Evolutionary conservation across 176 grass and related monocot species (phyloP), one percentile per base, ranked within the genome.

Genomic region (Metroxylon sagu): DNA sequence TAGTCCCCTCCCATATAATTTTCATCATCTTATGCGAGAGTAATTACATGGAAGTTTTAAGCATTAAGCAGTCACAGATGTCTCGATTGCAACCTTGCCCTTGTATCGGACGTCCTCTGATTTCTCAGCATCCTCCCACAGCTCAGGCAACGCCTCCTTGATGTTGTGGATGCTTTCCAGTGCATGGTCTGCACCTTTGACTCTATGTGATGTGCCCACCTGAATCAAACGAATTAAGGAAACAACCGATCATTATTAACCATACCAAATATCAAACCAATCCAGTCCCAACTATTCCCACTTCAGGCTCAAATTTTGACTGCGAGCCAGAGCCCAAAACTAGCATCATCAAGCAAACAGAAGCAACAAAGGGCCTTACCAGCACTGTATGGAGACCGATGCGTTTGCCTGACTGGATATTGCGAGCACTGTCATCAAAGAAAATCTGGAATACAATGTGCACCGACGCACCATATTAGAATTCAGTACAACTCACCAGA

Each of bases 81-180:
- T 90, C 83, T 90, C 86, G 4, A 90, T 68, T 21, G 74, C 74
- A 3, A 89, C 68, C 57, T 82, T 95, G 77, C 86, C 82, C 0
- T 86, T 71, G 21, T 82, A 84, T 48, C 76, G 76, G 48, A 90
- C 76, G 59, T 81, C 79, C 62, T 80, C 84, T 1, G 76, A 78
- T 74, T 89, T 86, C 80, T 82, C 80, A 51, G 74, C 80, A 70
- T 87, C 90, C 14, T 55, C 86, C 90, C 83, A 87, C 15, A 95
- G 80, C 58, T 95, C 90, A 26, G 90, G 90, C 56, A 95, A 50
- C 0, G 86, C 90, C 50, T 90, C 83, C 79, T 82, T 90, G 50
- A 90, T 68, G 77, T 95, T 90, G 74, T 95, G 90, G 21, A 95
- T 68, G 58, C 74, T 89, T 61, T 95, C 86, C 50, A 95, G 52